Conservation (phyloP, 1,139 yeast genomes). For the Pichia sp. region DNA sequence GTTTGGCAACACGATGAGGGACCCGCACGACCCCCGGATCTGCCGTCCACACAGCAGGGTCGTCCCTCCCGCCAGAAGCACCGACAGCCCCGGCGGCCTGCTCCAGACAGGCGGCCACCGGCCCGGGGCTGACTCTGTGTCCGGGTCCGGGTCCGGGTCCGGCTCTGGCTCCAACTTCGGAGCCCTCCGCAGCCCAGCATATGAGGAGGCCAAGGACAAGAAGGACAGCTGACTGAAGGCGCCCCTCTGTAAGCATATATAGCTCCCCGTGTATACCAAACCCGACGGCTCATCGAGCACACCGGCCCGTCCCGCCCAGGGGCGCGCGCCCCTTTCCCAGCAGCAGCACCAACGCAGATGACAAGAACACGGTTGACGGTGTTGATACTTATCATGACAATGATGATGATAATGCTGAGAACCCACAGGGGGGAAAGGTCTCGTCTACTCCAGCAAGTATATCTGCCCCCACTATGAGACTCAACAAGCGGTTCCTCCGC, state of each 20-base stretch:
- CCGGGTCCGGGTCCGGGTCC: no score
- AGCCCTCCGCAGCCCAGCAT: not conserved
- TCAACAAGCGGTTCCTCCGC: conserved; percentile 2
- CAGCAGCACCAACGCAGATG: no score
- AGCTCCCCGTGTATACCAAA: not conserved
- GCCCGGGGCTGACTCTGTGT: not conserved
- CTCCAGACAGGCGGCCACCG: not conserved
- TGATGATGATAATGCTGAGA: no score
- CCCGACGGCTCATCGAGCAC: no score
- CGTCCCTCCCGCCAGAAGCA: no score
- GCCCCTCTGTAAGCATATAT: not conserved
- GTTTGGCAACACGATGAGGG: conserved; percentile 13
- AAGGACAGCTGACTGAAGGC: not conserved
- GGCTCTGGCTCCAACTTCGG: not conserved
- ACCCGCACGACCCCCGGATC: conserved; percentile 12
- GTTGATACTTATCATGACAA: no score
- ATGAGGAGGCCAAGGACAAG: not conserved
- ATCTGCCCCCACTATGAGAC: not conserved
- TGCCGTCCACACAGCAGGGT: conserved; percentile 13
- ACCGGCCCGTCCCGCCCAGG: no score
- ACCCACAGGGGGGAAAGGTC: no score
- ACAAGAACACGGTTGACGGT: no score
- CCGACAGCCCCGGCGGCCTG: not conserved
- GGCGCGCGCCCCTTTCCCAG: no score
- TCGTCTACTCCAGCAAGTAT: no score